phyloP scores from a whole-genome alignment of 1,284 basidiomycete genomes.

The Vanrija pseudolonga region DNA sequence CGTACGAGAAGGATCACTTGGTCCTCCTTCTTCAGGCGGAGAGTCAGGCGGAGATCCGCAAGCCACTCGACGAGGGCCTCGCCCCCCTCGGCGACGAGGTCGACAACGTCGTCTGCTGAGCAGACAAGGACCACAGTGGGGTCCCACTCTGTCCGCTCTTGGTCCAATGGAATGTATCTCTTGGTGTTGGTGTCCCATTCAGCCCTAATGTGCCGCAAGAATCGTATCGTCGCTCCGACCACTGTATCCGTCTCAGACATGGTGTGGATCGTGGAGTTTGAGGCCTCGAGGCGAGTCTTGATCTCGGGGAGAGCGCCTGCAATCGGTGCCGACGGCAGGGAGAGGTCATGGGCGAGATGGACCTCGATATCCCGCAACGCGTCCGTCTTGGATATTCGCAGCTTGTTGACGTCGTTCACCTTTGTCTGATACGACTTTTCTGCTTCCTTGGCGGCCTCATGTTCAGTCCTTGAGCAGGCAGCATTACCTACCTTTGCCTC shows the following conservation, averaged over 20 bases:
- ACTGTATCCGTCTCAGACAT: conserved; percentile 26
- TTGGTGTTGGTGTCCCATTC: conserved; percentile 29
- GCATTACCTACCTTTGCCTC: conserved; percentile 30
- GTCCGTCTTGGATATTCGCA: conserved; percentile 42
- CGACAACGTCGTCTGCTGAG: conserved; percentile 40
- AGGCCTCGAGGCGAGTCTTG: conserved; percentile 28
- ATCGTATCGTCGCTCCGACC: conserved; percentile 35
- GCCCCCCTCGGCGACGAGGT: conserved; percentile 25
- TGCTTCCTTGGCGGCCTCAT: conserved; percentile 35
- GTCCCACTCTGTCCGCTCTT: conserved; percentile 48
- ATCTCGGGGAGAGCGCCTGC: conserved; percentile 42
- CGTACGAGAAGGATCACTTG: conserved; percentile 45
- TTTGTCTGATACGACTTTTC: conserved; percentile 41
- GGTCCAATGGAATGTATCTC: conserved; percentile 34
- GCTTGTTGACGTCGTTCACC: conserved; percentile 38
- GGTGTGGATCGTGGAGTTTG: conserved; percentile 28
- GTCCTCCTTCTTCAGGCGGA: conserved; percentile 20
- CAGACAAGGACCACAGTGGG: conserved; percentile 34
- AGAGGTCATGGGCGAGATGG: conserved; percentile 43
- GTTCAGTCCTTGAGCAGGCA: not conserved
- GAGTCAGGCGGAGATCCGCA: conserved; percentile 24
- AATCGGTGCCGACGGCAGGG: conserved; percentile 33
- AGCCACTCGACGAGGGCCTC: conserved; percentile 32
- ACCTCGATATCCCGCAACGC: conserved; percentile 44
- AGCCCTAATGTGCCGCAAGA: conserved; percentile 40